Conservation (phyloP, 2,329 filamentous ascomycete genomes). For the Nothophaeocryptopus gaeumannii region DNA sequence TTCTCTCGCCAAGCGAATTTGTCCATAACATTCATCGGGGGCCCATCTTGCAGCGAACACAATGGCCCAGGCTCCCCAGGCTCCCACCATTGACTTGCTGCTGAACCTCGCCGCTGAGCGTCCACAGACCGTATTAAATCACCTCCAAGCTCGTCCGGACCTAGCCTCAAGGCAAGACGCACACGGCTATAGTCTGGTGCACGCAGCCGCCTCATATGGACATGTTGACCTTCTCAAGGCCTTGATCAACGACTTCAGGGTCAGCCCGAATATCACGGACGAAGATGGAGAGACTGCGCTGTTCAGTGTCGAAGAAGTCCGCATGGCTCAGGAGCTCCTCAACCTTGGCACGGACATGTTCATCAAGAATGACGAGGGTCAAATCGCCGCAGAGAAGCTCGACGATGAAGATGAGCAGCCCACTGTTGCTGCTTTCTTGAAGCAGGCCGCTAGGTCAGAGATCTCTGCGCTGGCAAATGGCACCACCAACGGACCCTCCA, state of each 20-base stretch:
- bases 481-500: not conserved
- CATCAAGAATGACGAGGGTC: slow-evolving; percentile 68
- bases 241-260: slow-evolving; percentile 72
- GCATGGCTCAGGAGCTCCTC: slow-evolving; percentile 74
- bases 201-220: slow-evolving; percentile 90
- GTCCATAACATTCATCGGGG: no score
- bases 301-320: slow-evolving; percentile 81
- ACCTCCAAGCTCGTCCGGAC: slow-evolving; percentile 70
- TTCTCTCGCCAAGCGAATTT: no score
- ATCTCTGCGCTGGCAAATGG: not conserved
- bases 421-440: slow-evolving; percentile 70
- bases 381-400: slow-evolving; percentile 79
- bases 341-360: slow-evolving; percentile 69
- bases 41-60: not conserved
- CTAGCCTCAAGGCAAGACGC: slow-evolving; percentile 79
- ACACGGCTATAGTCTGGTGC: slow-evolving; percentile 89
- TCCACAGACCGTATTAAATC: slow-evolving; percentile 66
- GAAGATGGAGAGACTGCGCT: slow-evolving; percentile 93
- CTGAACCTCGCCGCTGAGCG: slow-evolving; percentile 72
- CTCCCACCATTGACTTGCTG: slow-evolving; percentile 44
- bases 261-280: slow-evolving; percentile 77
- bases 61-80: slow-evolving; percentile 32
- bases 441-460: slow-evolving; percentile 28
- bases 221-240: slow-evolving; percentile 75
- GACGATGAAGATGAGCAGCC: slow-evolving; percentile 74